These are phyloP conservation scores for Boletus rex-veris DNA, from an alignment of 768 basidiomycete species.

Conservation along the genomic window DNA sequence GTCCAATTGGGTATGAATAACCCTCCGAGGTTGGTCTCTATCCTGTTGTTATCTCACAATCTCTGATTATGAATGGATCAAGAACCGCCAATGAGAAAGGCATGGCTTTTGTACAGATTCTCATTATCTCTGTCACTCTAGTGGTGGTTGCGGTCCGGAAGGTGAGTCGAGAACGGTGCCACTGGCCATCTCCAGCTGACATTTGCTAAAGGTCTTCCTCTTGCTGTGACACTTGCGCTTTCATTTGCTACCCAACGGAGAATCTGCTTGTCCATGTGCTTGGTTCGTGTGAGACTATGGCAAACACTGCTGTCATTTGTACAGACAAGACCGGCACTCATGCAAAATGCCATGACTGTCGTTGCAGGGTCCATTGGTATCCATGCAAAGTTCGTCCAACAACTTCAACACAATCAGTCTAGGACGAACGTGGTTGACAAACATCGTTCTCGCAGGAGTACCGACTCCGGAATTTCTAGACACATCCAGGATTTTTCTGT, in stretches of 20 bases:
- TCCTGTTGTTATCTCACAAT: neutral
- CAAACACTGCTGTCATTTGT: slow-evolving; percentile 92
- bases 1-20: slow-evolving; percentile 70
- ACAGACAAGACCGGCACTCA: slow-evolving; percentile 96
- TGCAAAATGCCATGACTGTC: slow-evolving; percentile 92
- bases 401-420: slow-evolving; percentile 64
- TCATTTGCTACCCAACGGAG: slow-evolving; percentile 97
- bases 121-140: slow-evolving; percentile 94
- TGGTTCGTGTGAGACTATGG: slow-evolving; percentile 98
- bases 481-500: slow-evolving; percentile 78
- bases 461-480: slow-evolving; percentile 34
- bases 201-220: slow-evolving; percentile 64
- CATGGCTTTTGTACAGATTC: slow-evolving; percentile 85
- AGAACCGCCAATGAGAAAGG: slow-evolving; percentile 80
- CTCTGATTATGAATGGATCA: slow-evolving; percentile 10
- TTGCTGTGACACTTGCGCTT: slow-evolving; percentile 93
- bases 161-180: slow-evolving; percentile 33
- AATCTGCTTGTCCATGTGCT: slow-evolving; percentile 94
- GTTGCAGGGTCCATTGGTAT: slow-evolving; percentile 95
- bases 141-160: slow-evolving; percentile 85
- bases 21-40: slow-evolving; percentile 49
- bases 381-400: slow-evolving; percentile 88
- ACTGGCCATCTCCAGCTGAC: neutral
- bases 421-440: slow-evolving; percentile 70
- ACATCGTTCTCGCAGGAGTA: slow-evolving; percentile 27